phyloP scores from a whole-genome alignment of 1,284 basidiomycete species.

The Fistulina hepatica region DNA sequence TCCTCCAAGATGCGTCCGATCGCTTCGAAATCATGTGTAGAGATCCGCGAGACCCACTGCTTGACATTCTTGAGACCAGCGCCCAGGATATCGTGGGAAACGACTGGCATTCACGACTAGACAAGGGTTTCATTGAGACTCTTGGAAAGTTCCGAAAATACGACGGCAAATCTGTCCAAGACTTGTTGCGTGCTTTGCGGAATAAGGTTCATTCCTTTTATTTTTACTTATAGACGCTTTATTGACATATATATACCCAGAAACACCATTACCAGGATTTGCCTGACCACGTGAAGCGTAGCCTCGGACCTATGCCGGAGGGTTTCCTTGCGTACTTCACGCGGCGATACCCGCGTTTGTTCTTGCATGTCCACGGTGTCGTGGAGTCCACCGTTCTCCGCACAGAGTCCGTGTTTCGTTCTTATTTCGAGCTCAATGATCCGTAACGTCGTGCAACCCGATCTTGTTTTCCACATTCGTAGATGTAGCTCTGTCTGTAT shows the following conservation, averaged over 20 bases:
- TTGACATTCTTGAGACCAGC: slow-evolving; percentile 67
- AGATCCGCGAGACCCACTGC: slow-evolving; percentile 73
- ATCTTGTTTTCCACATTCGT: background rate
- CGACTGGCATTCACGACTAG: slow-evolving; percentile 84
- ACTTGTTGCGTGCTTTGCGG: slow-evolving; percentile 82
- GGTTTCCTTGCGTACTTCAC: slow-evolving; percentile 94
- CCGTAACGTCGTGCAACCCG: too few relatives aligned
- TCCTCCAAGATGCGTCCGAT: slow-evolving; percentile 95
- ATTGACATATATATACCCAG: slow-evolving; percentile 32
- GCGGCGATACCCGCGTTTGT: slow-evolving; percentile 78
- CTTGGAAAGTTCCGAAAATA: slow-evolving; percentile 96
- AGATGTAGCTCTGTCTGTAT: too few relatives aligned
- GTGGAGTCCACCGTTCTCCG: slow-evolving; percentile 57
- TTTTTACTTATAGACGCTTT: slow-evolving; percentile 5
- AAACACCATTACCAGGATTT: slow-evolving; percentile 98
- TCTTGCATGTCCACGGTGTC: slow-evolving; percentile 86
- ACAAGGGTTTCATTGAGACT: slow-evolving; percentile 87
- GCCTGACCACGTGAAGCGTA: slow-evolving; percentile 79
- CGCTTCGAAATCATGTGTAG: slow-evolving; percentile 96
- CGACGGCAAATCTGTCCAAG: slow-evolving; percentile 83
- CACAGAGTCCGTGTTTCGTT: slow-evolving; percentile 76
- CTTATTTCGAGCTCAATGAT: slow-evolving; percentile 72
- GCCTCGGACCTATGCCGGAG: slow-evolving; percentile 82
- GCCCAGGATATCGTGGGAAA: slow-evolving; percentile 63
- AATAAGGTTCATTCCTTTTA: slow-evolving; percentile 67